phyloP scores from a whole-genome alignment of 75 land plant species.

The Picea glauca region DNA sequence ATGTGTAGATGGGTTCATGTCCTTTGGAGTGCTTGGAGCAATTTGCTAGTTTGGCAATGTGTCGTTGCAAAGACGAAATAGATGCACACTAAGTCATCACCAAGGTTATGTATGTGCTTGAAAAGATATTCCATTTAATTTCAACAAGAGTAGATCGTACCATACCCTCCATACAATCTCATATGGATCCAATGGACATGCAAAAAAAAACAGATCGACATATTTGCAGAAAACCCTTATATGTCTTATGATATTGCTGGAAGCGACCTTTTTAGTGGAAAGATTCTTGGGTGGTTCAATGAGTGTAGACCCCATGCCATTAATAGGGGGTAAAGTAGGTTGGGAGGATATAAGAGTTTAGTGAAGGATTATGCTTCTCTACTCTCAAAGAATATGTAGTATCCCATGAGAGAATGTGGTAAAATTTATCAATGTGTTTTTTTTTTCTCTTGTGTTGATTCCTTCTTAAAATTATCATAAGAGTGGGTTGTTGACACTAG shows the following conservation, averaged over 20 bases:
- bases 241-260: conserved; percentile 20
- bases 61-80: too few species aligned
- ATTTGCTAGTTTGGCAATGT: conserved; percentile 53
- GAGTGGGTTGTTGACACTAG: too few species aligned
- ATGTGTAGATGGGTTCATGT: conserved; percentile 51
- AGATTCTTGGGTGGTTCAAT: conserved; percentile 2
- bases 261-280: conserved; percentile 26
- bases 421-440: too few species aligned
- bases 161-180: background rate
- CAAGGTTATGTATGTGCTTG: conserved; percentile 62
- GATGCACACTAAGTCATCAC: conserved; percentile 44
- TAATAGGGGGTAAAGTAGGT: too few species aligned
- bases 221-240: conserved; percentile 1
- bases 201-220: background rate
- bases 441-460: too few species aligned
- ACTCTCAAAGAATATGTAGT: too few species aligned
- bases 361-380: too few species aligned
- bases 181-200: background rate
- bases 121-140: conserved; percentile 20
- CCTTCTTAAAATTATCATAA: too few species aligned
- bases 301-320: too few species aligned
- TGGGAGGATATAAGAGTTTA: too few species aligned
- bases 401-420: too few species aligned
- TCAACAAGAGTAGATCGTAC: background rate
- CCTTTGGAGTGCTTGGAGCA: conserved; percentile 56